Evolutionary conservation across 176 grass and related monocot species (phyloP), one percentile per base, ranked within the genome.

Genomic region (Pharus latifolius): DNA sequence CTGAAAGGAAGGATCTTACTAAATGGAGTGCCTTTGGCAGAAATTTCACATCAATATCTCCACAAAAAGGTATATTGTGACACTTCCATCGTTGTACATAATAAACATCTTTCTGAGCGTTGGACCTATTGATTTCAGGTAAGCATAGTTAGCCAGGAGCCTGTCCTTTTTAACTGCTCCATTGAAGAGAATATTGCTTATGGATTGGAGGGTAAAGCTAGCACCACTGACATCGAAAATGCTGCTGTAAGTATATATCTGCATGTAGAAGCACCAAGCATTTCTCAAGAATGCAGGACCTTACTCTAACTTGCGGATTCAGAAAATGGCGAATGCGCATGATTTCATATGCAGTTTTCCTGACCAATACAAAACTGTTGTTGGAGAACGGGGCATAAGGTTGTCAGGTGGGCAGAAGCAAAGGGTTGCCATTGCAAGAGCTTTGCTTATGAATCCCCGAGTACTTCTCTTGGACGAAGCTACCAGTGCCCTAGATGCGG

Each of bases 301-400:
- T 23, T 3, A 43, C 32, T 22, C 6, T 63, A 22, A 56, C 43
- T 74, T 26, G 25, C 7, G 11, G 15, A 11, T 77, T 23, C 90
- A 98, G 95, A 98, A 80, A 91, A 98, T 98, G 95, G 95, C 95
- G 50, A 98, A 98, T 35, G 95, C 95, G 2, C 95, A 98, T 9
- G 74, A 67, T 42, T 98, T 98, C 67, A 81, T 98, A 83, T 93
- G 81, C 42, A 74, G 69, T 34, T 98, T 98, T 70, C 95, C 95
- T 0, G 90, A 98, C 2, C 78, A 98, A 35, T 98, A 98, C 63
- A 88, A 91, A 49, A 98, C 95, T 6, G 56, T 93, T 0, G 95
- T 98, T 4, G 95, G 95, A 10, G 95, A 98, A 71, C 71, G 95
- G 24, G 95, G 95, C 24, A 83, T 98, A 70, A 90, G 95, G 46